These are phyloP conservation scores for Punica granatum DNA, from an alignment of 345 rosid genomes.

Conservation along the genomic window DNA sequence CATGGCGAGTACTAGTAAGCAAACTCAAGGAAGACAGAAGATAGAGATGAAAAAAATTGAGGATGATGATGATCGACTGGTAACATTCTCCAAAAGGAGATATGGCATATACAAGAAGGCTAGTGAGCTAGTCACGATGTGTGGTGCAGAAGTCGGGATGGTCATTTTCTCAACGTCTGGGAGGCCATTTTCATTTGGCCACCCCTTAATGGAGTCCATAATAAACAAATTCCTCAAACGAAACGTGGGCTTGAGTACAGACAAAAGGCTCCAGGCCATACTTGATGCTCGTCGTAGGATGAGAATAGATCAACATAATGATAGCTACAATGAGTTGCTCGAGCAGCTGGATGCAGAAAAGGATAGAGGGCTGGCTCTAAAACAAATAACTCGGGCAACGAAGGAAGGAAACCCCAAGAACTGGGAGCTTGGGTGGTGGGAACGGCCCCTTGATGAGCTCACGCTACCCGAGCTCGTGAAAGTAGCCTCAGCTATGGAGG, in stretches of 20 bases:
- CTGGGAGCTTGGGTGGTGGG: too few relatives aligned
- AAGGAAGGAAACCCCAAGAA: neutral
- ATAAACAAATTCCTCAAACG: neutral
- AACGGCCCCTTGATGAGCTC: too few relatives aligned
- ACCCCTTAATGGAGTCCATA: neutral
- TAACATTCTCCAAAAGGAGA: constrained; percentile 5
- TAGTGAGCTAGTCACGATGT: neutral
- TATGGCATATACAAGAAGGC: constrained; percentile 4
- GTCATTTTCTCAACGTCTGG: constrained; percentile 13
- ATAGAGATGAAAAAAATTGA: neutral
- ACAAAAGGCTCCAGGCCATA: neutral
- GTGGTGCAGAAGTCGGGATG: neutral
- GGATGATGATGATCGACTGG: neutral
- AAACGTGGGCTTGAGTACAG: neutral
- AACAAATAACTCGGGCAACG: neutral
- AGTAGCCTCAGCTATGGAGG: too few relatives aligned
- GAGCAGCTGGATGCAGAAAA: neutral
- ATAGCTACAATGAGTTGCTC: neutral
- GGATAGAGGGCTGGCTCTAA: neutral
- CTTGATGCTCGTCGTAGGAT: neutral
- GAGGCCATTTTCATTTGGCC: constrained; percentile 12
- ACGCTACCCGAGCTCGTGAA: too few relatives aligned
- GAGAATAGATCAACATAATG: neutral
- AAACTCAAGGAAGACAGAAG: constrained; percentile 9
- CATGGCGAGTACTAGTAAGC: neutral